Percentiles rank a stretch among this genome's conserved stretches.
These are phyloP conservation scores for Withania somnifera DNA, from an alignment of 305 asterid species.

Conservation along the genomic window DNA sequence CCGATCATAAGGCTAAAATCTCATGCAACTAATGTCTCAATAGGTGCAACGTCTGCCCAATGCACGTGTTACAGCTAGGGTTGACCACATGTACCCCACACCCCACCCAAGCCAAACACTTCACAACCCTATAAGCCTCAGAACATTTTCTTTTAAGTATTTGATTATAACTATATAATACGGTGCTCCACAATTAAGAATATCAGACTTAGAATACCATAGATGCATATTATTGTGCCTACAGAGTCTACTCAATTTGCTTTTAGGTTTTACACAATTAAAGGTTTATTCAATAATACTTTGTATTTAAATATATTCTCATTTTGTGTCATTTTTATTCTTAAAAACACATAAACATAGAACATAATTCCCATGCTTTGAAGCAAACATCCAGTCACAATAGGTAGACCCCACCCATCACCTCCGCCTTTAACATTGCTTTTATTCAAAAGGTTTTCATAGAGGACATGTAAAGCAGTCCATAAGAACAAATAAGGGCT, in stretches of 20 bases:
- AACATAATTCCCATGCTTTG: not conserved
- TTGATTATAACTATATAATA: not conserved
- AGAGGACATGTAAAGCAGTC: not conserved
- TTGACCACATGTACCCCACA: not conserved
- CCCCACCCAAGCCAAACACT: not conserved
- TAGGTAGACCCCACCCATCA: not conserved
- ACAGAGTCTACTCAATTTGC: not conserved
- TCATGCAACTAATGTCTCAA: not conserved
- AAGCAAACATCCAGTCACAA: not conserved
- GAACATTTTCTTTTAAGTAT: not conserved
- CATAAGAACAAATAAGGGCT: not conserved
- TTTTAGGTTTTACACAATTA: not conserved
- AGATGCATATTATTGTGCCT: not conserved
- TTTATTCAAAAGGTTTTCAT: not conserved
- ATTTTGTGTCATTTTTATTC: not conserved
- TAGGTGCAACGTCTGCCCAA: not conserved
- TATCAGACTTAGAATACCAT: not conserved
- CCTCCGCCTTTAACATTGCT: not conserved
- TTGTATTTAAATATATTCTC: not conserved
- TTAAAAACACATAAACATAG: not conserved
- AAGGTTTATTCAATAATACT: not conserved
- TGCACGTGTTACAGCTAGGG: not conserved
- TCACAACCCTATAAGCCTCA: too few relatives aligned
- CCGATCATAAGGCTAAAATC: not conserved
- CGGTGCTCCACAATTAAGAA: not conserved